A percentile compares a stretch with the other conserved stretches of the same genome.
phyloP scores from a whole-genome alignment of 345 rosid genomes.

The Eutrema japonicum region DNA sequence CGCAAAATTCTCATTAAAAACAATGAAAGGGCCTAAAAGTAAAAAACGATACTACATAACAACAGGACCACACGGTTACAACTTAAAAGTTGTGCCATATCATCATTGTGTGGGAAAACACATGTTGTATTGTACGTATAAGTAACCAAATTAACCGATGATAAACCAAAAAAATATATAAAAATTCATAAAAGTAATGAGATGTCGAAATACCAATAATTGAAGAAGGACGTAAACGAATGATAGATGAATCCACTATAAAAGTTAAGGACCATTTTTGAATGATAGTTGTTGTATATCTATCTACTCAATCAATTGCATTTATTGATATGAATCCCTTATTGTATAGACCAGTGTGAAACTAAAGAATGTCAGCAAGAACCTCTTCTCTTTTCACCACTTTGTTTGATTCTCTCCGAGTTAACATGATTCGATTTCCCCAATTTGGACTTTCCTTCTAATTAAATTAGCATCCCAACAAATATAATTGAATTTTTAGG shows the following conservation, averaged over 20 bases:
- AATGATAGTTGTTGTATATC: conserved; percentile 33
- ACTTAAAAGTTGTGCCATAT: conserved; percentile 4
- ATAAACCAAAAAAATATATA: neutral
- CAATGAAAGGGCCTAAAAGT: conserved; percentile 18
- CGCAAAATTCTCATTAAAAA: neutral
- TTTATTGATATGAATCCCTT: conserved; percentile 23
- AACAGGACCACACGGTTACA: conserved; percentile 39
- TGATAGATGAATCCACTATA: conserved; percentile 33
- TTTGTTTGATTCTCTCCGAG: conserved; percentile 24
- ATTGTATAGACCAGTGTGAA: conserved; percentile 27
- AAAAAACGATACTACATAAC: conserved; percentile 2
- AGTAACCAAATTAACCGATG: conserved; percentile 5
- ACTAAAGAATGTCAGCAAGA: conserved; percentile 38
- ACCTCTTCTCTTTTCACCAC: conserved; percentile 13
- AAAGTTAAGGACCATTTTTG: conserved; percentile 42
- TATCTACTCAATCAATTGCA: conserved; percentile 37
- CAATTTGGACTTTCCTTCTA: conserved; percentile 7
- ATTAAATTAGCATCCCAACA: neutral
- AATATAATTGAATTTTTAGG: neutral
- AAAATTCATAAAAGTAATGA: neutral
- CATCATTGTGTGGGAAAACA: conserved; percentile 20
- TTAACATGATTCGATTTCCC: neutral
- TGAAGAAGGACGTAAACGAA: conserved; percentile 29
- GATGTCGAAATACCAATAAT: conserved; percentile 29
- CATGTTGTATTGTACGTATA: neutral